Evolutionary conservation across 225 moss, liverwort and hornwort species (phyloP), one percentile per base, ranked within the genome.

Genomic region (Marchantia paleacea): DNA sequence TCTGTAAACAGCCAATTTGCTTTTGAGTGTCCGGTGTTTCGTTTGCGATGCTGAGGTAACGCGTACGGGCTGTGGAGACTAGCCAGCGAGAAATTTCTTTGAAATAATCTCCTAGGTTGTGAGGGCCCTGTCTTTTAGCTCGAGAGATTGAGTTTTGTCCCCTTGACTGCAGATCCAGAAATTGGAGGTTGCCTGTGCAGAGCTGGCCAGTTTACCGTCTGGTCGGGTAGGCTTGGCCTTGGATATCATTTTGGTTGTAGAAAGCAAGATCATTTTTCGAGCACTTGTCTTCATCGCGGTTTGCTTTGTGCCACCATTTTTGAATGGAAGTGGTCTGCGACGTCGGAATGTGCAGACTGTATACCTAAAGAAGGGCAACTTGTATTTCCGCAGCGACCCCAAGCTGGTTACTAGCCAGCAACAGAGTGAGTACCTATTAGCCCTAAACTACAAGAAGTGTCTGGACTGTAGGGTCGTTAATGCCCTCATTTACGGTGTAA

Each of bases 181-280:
- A 73, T 76, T 94, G 86, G 92, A 92, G 75, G 94, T 94, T 11
- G 92, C 90, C 47, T 91, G 87, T 67, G 87, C 85, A 67, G 92
- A 94, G 88, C 91, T 94, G 47, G 85, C 85, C 75, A 92, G 87
- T 79, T 79, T 92, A 80, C 90, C 88, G 0, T 79, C 83, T 39
- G 79, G 82, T 9, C 87, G 92, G 91, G 93, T 93, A 87, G n/a
- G 18, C 15, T 10, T 3, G 22, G 68, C 72, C 62, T 20, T 53
- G 49, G 9, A 22, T 20, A 11, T 75, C 0, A 9, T 68, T 15
- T 47, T 22, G 29, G 54, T n/a, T 26, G 10, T 20, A 10, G 26
- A 15, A 39, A 63, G 47, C 11, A 60, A 2, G n/a, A 7, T 54
- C 54, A 7, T 31, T 26, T 19, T 73, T 54, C 31, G 15, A 8